Base-by-base conservation (phyloP, 495 filamentous ascomycete genomes). In the Xylaria longipes region DNA sequence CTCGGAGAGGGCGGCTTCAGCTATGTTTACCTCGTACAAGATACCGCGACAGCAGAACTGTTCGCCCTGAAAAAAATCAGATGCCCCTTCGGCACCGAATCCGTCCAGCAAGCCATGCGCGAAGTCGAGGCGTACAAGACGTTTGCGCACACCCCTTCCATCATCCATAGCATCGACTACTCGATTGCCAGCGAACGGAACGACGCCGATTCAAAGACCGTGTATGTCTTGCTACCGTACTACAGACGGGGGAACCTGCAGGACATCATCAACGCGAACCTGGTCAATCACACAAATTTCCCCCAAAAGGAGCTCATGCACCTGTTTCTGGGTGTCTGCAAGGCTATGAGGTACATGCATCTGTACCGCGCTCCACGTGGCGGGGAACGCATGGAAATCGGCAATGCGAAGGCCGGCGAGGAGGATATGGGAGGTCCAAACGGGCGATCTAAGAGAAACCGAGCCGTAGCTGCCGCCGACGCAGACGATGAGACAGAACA, bases 31-130 rank as follows among this genome's bases (percentile, higher is more conserved):
- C 92, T 99, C 66, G 96, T 99, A 39, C 93, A 98, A 87, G 94
- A 97, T 77, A 95, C 91, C 54, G 84, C 87, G 39, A 91, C 88
- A 62, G 91, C 92, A 29, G 88, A 93, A 71, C 87, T 98, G 50
- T 97, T 95, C 83, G 96, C 96, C 8, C 89, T 99, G 41, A 99
- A 99, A 83, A 98, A 98, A 84, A 99, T 99, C 78, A 90, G 95
- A 75, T 99, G 94, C 84, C 96, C 96, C 17, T 98, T 99, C 78
- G 96, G 96, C 73, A 91, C 95, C 80, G 96, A 99, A 84, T 97
- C 94, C 45, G 96, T 99, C 72, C 88, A 92, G 43, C 93, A 92
- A 78, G 96, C 96, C 20, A 89, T 99, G 84, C 94, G 95, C 79
- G 96, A 99, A 82, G 96, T 98, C 60, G 96, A 99, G 80, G 94